phyloP scores from a whole-genome alignment of 1,284 basidiomycete genomes.

The Mycosarcoma mackinlayi region DNA sequence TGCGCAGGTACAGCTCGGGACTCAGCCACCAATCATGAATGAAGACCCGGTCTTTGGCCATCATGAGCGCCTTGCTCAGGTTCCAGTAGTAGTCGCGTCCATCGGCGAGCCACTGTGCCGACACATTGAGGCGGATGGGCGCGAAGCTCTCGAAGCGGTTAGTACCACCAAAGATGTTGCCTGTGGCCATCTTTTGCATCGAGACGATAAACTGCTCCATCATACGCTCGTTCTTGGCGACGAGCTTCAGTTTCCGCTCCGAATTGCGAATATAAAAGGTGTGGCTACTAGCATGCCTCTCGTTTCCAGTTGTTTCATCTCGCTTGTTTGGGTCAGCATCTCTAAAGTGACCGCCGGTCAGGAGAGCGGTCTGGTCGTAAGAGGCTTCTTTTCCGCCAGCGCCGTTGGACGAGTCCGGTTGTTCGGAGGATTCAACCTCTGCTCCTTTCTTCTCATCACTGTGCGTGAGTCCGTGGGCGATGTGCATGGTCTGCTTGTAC shows the following conservation, averaged over 20 bases:
- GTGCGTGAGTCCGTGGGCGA: constrained; percentile 50
- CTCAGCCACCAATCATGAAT: constrained; percentile 69
- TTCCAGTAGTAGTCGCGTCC: constrained; percentile 76
- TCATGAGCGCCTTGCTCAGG: constrained; percentile 87
- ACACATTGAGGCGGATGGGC: constrained; percentile 90
- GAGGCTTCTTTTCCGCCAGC: constrained; percentile 26
- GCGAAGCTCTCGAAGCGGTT: constrained; percentile 86
- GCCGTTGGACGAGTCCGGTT: constrained; percentile 22
- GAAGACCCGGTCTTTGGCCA: constrained; percentile 80
- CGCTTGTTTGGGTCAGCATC: constrained; percentile 37
- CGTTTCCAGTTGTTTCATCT: constrained; percentile 39
- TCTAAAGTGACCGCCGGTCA: constrained; percentile 61
- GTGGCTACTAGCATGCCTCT: constrained; percentile 74
- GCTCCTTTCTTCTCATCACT: constrained; percentile 40
- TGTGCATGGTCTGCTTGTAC: constrained; percentile 66
- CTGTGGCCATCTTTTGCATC: constrained; percentile 82
- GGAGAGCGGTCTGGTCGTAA: constrained; percentile 57
- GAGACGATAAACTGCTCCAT: constrained; percentile 98
- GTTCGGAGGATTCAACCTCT: constrained; percentile 39
- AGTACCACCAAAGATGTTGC: constrained; percentile 81
- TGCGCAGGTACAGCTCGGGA: constrained; percentile 82
- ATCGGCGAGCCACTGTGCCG: constrained; percentile 98
- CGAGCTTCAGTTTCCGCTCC: constrained; percentile 87
- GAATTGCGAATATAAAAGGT: constrained; percentile 94
- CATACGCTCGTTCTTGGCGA: constrained; percentile 89